These are phyloP conservation scores for Phytophthora macrochlamydospora DNA, from an alignment of 352 stramenopile genomes.

Conservation along the genomic window DNA sequence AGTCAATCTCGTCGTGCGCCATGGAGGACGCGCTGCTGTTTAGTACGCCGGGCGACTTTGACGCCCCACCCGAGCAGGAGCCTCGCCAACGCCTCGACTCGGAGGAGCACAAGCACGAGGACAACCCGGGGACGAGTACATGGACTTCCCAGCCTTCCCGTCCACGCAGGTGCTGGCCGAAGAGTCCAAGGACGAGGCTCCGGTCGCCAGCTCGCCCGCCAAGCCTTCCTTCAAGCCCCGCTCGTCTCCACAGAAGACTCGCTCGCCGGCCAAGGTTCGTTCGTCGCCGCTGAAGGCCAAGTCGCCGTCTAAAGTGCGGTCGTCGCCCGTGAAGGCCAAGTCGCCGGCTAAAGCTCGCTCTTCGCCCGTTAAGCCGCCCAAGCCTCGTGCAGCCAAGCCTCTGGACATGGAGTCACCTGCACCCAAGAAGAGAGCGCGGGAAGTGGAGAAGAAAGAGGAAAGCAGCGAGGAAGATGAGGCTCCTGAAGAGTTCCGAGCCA, in stretches of 20 bases:
- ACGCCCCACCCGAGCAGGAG: neutral
- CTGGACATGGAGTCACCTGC: conserved; percentile 5
- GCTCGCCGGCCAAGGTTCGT: conserved; percentile 7
- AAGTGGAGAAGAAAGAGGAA: conserved; percentile 5
- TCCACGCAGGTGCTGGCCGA: conserved; percentile 48
- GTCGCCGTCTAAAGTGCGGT: conserved; percentile 16
- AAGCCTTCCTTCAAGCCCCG: conserved; percentile 3
- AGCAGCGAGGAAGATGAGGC: conserved; percentile 16
- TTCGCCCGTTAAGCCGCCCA: conserved; percentile 13
- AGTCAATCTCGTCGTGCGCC: neutral
- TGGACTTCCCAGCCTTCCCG: conserved; percentile 35
- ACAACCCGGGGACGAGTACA: conserved; percentile 20
- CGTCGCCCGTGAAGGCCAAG: conserved; percentile 9
- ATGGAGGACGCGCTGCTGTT: conserved; percentile 17
- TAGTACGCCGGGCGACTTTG: neutral
- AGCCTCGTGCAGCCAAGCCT: conserved; percentile 16
- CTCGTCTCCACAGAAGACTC: conserved; percentile 11
- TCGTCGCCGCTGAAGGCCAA: neutral
- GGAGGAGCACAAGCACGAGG: conserved; percentile 30
- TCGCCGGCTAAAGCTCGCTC: conserved; percentile 1
- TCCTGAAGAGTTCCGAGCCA: conserved; percentile 30
- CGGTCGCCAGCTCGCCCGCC: conserved; percentile 3
- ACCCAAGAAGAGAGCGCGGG: conserved; percentile 2
- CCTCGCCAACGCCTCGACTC: neutral
- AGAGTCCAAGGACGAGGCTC: conserved; percentile 12